Percentiles rank a stretch among this genome's conserved stretches.
Evolutionary conservation across 495 filamentous ascomycete genomes (phyloP).

Genomic region (Massariosphaeria phaeospora): DNA sequence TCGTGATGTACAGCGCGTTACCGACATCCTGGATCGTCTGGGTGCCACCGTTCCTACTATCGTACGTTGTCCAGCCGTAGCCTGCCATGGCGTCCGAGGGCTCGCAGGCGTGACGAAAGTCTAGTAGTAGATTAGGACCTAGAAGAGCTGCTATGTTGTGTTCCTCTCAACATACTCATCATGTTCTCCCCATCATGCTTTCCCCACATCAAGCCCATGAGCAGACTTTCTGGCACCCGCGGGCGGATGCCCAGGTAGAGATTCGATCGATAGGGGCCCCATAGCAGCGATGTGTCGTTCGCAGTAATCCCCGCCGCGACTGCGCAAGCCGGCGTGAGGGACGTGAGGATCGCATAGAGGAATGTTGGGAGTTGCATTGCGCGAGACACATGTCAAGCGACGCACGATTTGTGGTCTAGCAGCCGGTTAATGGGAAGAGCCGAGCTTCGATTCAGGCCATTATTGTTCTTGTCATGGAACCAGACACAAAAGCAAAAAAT

Average conservation of each 20-base stretch:
- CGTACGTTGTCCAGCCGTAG: conserved; percentile 96
- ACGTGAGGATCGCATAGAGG: background rate
- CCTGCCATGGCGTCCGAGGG: conserved; percentile 83
- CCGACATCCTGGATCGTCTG: conserved; percentile 82
- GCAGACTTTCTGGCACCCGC: conserved; percentile 14
- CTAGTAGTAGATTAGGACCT: no score
- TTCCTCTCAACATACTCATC: no score
- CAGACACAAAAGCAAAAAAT: no score
- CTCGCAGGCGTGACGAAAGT: conserved; percentile 89
- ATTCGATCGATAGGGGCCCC: conserved; percentile 23
- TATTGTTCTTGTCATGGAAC: no score
- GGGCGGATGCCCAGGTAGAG: conserved; percentile 23
- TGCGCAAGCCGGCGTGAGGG: background rate
- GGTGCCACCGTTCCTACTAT: conserved; percentile 74
- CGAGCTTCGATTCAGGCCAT: no score
- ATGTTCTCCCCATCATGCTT: conserved; percentile 8
- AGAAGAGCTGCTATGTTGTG: no score
- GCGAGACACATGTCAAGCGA: background rate
- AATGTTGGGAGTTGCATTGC: conserved; percentile 9
- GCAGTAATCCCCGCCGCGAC: background rate
- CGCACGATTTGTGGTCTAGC: background rate
- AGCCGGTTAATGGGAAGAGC: no score
- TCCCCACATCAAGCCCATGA: conserved; percentile 27
- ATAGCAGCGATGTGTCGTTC: conserved; percentile 23
- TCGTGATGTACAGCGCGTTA: conserved; percentile 82